A percentile compares a stretch with the other conserved stretches of the same genome.
Conservation (phyloP, 768 basidiomycete species). For the Ramaria rubella region DNA sequence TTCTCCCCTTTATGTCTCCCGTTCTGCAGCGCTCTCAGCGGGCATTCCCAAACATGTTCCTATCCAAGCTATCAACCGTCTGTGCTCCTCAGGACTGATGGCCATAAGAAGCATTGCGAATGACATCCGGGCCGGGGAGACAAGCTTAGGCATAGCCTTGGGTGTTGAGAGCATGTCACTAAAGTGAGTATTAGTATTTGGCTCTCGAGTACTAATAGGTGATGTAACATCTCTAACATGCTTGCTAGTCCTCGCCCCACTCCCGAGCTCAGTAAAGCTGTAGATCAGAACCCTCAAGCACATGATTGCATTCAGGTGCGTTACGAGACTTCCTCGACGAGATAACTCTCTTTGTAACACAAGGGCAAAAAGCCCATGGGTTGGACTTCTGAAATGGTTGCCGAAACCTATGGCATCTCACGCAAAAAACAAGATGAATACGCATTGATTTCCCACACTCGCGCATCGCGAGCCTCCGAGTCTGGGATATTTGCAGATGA, state of each 20-base stretch:
- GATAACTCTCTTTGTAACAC: constrained; percentile 1
- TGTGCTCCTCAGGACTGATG: constrained; percentile 93
- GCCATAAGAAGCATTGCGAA: constrained; percentile 89
- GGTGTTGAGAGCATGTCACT: constrained; percentile 80
- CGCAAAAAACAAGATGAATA: constrained; percentile 85
- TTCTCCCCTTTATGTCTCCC: constrained; percentile 73
- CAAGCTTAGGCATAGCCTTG: constrained; percentile 78
- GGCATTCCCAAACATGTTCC: constrained; percentile 84
- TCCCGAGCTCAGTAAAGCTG: constrained; percentile 53
- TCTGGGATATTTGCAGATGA: constrained; percentile 77
- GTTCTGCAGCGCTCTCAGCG: constrained; percentile 82
- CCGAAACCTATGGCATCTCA: constrained; percentile 67
- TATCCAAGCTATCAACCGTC: constrained; percentile 85
- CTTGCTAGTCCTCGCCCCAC: constrained; percentile 60
- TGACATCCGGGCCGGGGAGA: constrained; percentile 76
- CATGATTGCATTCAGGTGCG: constrained; percentile 69
- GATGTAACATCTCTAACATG: not conserved
- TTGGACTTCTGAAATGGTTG: constrained; percentile 92
- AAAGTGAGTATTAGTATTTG: constrained; percentile 42
- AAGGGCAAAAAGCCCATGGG: constrained; percentile 70
- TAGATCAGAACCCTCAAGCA: constrained; percentile 56
- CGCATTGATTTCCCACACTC: constrained; percentile 79
- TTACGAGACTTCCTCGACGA: not conserved
- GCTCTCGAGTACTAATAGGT: constrained; percentile 7
- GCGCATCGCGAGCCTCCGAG: constrained; percentile 65